Evolutionary conservation across 371 early-diverging fungal species (phyloP), one percentile per base, ranked within the genome.

Genomic region (Chytridium lagenaria): DNA sequence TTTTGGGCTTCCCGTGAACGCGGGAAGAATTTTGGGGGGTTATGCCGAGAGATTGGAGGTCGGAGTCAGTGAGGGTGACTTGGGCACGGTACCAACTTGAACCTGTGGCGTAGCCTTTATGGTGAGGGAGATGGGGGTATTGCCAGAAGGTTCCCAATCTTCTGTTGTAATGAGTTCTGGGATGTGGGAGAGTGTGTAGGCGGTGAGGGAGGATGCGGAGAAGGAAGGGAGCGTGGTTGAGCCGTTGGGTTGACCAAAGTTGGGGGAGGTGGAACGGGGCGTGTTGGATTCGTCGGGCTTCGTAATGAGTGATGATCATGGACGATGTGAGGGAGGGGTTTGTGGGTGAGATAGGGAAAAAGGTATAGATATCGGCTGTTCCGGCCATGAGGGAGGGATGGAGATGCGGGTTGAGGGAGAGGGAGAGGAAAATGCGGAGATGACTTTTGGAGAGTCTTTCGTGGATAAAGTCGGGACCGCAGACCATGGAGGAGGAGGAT

Each of bases 391-490:
- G 26, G 16, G 57, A 55, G 23, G 55, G 16, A 7, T 44, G 44
- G 19, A 44, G 44, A 19, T 44, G 55, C 10, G 26, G 55, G 26
- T 55, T 5, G 55, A 55, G 5, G 55, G 5, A 26, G 55, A 28
- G 26, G 16, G 16, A 28, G 55, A 10, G 7, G 26, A 16, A 5
- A 15, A 7, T 5, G 12, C 61, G 36, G 12, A 33, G 5, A 26
- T 7, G 5, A 5, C 12, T 19, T 44, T 19, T 19, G 19, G 12
- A 12, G 7, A 12, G 12, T 19, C 19, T 19, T 23, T 61, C 61
- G 61, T 61, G 10, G 7, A 61, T 23, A 23, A 61, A 61, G 23
- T 61, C 61, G 7, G 61, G 61, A 37, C 61, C 61, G 23, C 61
- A 61, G 19, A 61, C 36, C 61, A 61, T 61, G 34, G 61, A 7